phyloP scores from a whole-genome alignment of 2,329 filamentous ascomycete genomes.

The Dothideomycetidae sp. region DNA sequence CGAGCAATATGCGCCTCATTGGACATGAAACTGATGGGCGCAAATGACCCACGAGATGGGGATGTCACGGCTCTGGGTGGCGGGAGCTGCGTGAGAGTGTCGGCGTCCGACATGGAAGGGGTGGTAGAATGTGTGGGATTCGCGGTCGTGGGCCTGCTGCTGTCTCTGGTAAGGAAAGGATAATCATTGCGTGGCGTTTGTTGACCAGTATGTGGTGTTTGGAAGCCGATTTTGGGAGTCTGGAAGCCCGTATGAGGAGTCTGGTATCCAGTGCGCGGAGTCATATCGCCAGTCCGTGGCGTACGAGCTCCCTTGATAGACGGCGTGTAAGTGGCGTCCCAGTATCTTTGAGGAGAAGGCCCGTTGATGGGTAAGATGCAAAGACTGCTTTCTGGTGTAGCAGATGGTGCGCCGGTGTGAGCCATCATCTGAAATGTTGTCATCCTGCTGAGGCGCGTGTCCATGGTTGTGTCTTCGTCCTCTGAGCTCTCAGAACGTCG shows the following conservation, averaged over 20 bases:
- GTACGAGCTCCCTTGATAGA: constrained; percentile 7
- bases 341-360: constrained; percentile 8
- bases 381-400: constrained; percentile 6
- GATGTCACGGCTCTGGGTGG: not conserved
- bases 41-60: constrained; percentile 5
- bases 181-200: not conserved
- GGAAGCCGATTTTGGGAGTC: too few species aligned
- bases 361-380: constrained; percentile 8
- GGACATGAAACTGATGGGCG: constrained; percentile 8
- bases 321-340: constrained; percentile 8
- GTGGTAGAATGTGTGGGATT: constrained; percentile 1
- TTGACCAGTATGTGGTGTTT: constrained; percentile 2
- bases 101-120: constrained; percentile 7
- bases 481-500: constrained; percentile 1
- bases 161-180: not conserved
- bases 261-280: constrained; percentile 1
- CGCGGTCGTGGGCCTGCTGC: constrained; percentile 1
- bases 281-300: constrained; percentile 7
- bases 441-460: constrained; percentile 4
- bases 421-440: constrained; percentile 8
- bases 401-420: constrained; percentile 7
- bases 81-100: constrained; percentile 4
- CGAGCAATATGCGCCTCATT: constrained; percentile 8
- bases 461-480: constrained; percentile 2
- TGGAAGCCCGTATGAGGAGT: too few species aligned